These are phyloP conservation scores for Trypanosoma scelopori DNA, from an alignment of 208 protist genomes.

Conservation along the genomic window DNA sequence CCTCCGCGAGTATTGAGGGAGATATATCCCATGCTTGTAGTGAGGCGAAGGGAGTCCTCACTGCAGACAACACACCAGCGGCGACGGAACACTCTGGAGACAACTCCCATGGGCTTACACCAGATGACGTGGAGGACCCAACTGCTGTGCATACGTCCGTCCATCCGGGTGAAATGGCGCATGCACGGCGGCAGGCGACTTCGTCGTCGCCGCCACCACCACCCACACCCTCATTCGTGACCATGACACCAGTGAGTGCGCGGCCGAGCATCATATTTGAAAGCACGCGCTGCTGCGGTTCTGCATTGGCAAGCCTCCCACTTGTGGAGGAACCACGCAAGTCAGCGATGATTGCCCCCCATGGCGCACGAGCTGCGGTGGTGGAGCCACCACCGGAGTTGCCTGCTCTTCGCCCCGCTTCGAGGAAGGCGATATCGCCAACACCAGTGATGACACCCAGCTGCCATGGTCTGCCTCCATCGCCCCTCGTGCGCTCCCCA, in stretches of 20 bases:
- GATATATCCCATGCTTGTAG: too few species aligned
- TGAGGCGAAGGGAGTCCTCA: too few species aligned
- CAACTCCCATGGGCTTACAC: neutral
- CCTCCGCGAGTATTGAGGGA: too few species aligned
- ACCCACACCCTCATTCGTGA: slow-evolving; percentile 1
- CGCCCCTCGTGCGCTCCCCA: neutral
- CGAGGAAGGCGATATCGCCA: neutral
- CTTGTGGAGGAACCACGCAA: slow-evolving; percentile 15
- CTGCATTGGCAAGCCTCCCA: neutral
- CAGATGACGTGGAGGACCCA: neutral
- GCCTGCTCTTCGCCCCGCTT: neutral
- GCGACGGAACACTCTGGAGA: neutral
- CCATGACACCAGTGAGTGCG: neutral
- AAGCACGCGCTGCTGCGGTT: neutral
- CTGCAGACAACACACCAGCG: neutral
- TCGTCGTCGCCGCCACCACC: neutral
- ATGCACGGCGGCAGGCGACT: neutral
- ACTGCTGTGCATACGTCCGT: neutral
- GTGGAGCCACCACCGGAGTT: neutral
- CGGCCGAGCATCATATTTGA: neutral
- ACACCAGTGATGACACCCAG: neutral
- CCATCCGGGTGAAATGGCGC: neutral
- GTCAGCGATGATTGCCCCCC: neutral
- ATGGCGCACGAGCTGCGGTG: neutral
- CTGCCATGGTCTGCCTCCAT: neutral